phyloP scores from a whole-genome alignment of 2,329 filamentous ascomycete genomes.

The Cercospora sp. region DNA sequence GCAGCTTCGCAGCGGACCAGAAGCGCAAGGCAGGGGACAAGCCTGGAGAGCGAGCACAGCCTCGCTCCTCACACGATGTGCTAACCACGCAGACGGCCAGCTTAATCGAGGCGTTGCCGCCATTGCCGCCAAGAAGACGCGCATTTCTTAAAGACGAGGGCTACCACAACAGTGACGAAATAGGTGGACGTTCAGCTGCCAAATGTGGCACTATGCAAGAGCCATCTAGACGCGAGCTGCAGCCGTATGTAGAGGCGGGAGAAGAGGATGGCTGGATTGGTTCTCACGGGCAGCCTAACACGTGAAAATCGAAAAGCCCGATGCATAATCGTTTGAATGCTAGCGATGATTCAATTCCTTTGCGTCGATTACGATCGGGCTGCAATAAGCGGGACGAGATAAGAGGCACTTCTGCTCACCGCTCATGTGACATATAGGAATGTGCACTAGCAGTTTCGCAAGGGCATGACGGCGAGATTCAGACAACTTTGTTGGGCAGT shows the following conservation, averaged over 20 bases:
- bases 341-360: neutral
- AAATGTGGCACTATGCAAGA: constrained; percentile 28
- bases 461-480: neutral
- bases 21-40: neutral
- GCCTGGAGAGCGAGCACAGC: neutral
- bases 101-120: neutral
- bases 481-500: neutral
- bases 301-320: neutral
- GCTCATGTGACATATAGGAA: constrained; percentile 10
- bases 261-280: constrained; percentile 16
- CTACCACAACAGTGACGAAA: neutral
- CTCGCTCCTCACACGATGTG: neutral
- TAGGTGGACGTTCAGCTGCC: constrained; percentile 8
- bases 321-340: neutral
- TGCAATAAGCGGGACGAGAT: constrained; percentile 1
- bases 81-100: neutral
- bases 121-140: constrained; percentile 17
- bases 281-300: neutral
- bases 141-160: neutral
- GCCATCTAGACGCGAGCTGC: constrained; percentile 21
- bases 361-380: neutral
- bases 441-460: neutral
- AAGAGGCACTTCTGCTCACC: constrained; percentile 10
- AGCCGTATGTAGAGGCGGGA: constrained; percentile 34
- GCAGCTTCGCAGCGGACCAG: neutral